phyloP scores from a whole-genome alignment of 805 yeast genomes.

The Wickerhamiella domercqiae region DNA sequence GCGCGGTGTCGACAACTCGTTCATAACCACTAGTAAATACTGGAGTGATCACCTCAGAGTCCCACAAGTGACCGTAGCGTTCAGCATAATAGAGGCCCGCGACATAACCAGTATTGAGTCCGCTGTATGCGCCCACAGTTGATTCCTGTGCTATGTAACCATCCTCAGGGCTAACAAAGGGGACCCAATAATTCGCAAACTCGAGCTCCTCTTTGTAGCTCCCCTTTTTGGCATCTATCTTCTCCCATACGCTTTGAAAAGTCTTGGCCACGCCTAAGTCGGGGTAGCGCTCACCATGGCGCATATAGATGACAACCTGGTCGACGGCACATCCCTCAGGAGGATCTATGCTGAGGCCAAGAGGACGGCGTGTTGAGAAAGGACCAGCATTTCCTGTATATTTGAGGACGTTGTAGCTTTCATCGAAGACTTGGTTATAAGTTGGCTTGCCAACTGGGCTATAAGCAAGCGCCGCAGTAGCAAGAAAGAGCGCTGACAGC shows the following conservation, averaged over 20 bases:
- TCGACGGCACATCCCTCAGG: constrained; percentile 33
- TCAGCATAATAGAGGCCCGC: constrained; percentile 32
- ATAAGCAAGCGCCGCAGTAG: constrained; percentile 1
- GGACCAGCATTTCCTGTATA: constrained; percentile 41
- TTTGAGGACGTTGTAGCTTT: constrained; percentile 31
- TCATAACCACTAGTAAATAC: constrained; percentile 24
- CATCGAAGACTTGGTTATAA: constrained; percentile 16
- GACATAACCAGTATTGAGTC: constrained; percentile 29
- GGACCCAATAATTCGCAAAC: constrained; percentile 34
- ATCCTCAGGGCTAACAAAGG: constrained; percentile 25
- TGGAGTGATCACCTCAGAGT: constrained; percentile 23
- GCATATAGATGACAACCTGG: constrained; percentile 33
- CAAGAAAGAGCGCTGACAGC: constrained; percentile 1
- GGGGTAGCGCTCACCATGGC: constrained; percentile 41
- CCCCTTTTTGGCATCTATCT: constrained; percentile 8
- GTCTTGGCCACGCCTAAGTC: constrained; percentile 9
- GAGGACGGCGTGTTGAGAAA: constrained; percentile 31
- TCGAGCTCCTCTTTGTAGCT: no score
- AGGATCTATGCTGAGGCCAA: constrained; percentile 32
- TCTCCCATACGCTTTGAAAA: constrained; percentile 18
- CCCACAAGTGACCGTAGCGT: constrained; percentile 29
- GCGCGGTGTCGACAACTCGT: constrained; percentile 34
- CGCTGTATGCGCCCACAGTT: constrained; percentile 31
- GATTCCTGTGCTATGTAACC: constrained; percentile 29
- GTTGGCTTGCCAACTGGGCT: constrained; percentile 2